phyloP scores from a whole-genome alignment of 164 flowering plant genomes.

The Macadamia tetraphylla region DNA sequence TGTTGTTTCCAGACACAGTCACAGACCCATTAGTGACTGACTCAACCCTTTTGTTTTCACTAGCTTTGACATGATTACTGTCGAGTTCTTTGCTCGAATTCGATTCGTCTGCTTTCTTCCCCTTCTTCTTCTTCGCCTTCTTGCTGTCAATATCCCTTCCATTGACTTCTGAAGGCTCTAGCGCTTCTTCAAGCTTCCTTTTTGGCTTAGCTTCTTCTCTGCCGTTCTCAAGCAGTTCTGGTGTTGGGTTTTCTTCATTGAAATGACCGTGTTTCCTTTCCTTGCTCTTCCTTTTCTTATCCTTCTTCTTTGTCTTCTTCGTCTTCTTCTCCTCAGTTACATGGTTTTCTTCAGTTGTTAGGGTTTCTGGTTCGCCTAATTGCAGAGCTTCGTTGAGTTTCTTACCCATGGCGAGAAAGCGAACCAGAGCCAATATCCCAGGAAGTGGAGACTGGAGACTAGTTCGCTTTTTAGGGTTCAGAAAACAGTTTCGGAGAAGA shows the following conservation, averaged over 20 bases:
- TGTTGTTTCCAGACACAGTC: slow-evolving; percentile 46
- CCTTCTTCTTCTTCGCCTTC: slow-evolving; percentile 12
- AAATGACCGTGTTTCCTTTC: slow-evolving; percentile 6
- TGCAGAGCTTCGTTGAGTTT: slow-evolving; percentile 10
- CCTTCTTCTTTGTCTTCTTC: slow-evolving; percentile 14
- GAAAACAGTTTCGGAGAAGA: no score
- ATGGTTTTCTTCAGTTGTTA: neutral
- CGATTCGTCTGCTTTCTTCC: slow-evolving; percentile 3
- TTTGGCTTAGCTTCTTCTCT: slow-evolving; percentile 6
- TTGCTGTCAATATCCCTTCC: slow-evolving; percentile 16
- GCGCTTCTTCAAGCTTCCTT: slow-evolving; percentile 2
- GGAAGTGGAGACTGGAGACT: no score
- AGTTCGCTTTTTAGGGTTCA: slow-evolving; percentile 13
- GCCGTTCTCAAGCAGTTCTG: neutral
- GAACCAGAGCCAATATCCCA: slow-evolving; percentile 6
- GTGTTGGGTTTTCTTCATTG: slow-evolving; percentile 5
- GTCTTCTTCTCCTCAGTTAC: neutral
- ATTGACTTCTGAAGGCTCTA: slow-evolving; percentile 1
- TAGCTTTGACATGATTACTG: neutral
- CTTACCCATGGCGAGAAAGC: slow-evolving; percentile 18
- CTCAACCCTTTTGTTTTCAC: slow-evolving; percentile 7
- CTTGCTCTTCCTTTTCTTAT: slow-evolving; percentile 15
- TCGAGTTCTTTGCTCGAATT: slow-evolving; percentile 5
- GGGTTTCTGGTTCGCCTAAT: slow-evolving; percentile 16
- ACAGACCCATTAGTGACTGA: slow-evolving; percentile 20